Percentiles rank a stretch among this genome's conserved stretches.
phyloP scores from a whole-genome alignment of 768 basidiomycete genomes.

The Termitomyces sp. region DNA sequence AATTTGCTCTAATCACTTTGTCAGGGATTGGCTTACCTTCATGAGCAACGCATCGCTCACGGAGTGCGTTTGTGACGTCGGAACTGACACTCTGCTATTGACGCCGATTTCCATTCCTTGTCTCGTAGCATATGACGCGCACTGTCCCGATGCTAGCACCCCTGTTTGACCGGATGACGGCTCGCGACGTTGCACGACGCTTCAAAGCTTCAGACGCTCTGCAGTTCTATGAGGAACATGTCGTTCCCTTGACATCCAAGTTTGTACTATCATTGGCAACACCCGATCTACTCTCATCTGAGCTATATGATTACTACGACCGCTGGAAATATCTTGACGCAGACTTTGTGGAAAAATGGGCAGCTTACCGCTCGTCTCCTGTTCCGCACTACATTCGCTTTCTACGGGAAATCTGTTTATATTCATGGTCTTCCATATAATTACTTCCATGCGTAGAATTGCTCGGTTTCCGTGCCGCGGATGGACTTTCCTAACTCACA shows the following conservation, averaged over 20 bases:
- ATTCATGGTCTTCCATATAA: too few species aligned
- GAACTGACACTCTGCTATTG: background rate
- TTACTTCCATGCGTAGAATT: too few species aligned
- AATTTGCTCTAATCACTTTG: background rate
- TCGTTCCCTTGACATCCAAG: background rate
- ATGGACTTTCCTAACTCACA: too few species aligned
- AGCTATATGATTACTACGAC: background rate
- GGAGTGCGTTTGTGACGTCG: too few species aligned
- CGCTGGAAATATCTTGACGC: too few species aligned
- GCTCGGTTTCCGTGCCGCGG: too few species aligned
- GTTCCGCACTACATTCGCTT: too few species aligned
- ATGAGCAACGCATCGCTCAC: slow-evolving; percentile 16
- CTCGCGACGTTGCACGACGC: slow-evolving; percentile 16
- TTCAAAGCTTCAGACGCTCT: slow-evolving; percentile 24
- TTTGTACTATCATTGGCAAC: background rate
- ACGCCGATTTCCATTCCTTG: background rate
- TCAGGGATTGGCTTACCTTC: slow-evolving; percentile 18
- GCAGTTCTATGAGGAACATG: too few species aligned
- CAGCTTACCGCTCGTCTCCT: slow-evolving; percentile 14
- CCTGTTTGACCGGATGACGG: slow-evolving; percentile 24
- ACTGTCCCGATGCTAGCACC: too few species aligned
- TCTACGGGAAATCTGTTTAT: too few species aligned
- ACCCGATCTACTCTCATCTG: background rate
- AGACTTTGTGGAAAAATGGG: too few species aligned
- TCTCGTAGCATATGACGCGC: slow-evolving; percentile 16